Percentiles rank a stretch among this genome's conserved stretches.
phyloP scores from a whole-genome alignment of 352 stramenopile species.

The Phytophthora europaea region DNA sequence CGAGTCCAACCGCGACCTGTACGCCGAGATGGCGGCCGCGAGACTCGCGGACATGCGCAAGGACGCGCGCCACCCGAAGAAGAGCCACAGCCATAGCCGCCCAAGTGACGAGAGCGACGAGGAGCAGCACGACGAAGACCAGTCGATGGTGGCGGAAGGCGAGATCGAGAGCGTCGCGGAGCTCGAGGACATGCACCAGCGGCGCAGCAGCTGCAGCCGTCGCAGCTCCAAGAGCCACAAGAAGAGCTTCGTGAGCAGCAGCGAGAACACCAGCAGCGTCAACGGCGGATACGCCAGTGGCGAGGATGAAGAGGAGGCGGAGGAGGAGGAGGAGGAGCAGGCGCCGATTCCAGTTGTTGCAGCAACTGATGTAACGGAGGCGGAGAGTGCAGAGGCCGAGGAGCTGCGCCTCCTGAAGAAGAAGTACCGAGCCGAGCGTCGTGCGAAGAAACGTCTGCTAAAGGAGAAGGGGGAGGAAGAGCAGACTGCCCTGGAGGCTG shows the following conservation, averaged over 20 bases:
- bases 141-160: constrained; percentile 33
- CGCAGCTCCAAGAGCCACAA: constrained; percentile 38
- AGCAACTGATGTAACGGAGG: constrained; percentile 10
- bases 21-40: constrained; percentile 77
- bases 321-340: constrained; percentile 24
- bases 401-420: constrained; percentile 49
- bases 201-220: constrained; percentile 34
- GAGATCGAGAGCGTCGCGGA: constrained; percentile 18
- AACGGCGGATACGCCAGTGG: constrained; percentile 22
- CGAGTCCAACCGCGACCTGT: constrained; percentile 77
- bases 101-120: constrained; percentile 34
- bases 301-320: constrained; percentile 25
- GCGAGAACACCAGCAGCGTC: constrained; percentile 27
- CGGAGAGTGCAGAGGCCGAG: constrained; percentile 34
- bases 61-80: constrained; percentile 62
- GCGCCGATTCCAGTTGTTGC: neutral
- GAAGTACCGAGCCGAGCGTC: constrained; percentile 48
- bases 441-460: constrained; percentile 46
- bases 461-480: constrained; percentile 56
- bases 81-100: constrained; percentile 35
- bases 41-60: constrained; percentile 72
- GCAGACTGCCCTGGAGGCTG: constrained; percentile 37
- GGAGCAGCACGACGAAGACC: constrained; percentile 37
- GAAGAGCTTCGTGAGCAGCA: constrained; percentile 43
- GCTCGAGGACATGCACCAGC: constrained; percentile 25